A percentile compares a stretch with the other conserved stretches of the same genome.
phyloP scores from a whole-genome alignment of 2,329 filamentous ascomycete species.

The Botryosphaeria dothidea region DNA sequence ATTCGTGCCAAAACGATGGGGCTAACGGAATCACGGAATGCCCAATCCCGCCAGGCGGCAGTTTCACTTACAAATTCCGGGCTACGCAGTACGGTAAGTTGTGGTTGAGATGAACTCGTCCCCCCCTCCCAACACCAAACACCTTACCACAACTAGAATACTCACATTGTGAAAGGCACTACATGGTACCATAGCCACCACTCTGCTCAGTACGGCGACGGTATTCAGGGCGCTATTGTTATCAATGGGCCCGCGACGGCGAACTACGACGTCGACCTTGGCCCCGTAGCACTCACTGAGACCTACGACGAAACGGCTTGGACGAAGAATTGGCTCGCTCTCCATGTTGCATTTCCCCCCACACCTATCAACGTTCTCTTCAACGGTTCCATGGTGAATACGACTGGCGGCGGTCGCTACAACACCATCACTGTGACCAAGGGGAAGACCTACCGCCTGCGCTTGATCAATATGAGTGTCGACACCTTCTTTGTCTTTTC shows the following conservation, averaged over 20 bases:
- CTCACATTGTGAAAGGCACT: too few species aligned
- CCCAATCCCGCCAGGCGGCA: constrained; percentile 25
- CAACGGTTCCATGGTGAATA: constrained; percentile 57
- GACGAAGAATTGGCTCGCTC: constrained; percentile 25
- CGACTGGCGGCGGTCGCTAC: constrained; percentile 40
- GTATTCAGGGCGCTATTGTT: constrained; percentile 40
- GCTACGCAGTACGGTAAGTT: constrained; percentile 45
- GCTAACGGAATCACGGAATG: constrained; percentile 50
- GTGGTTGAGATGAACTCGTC: not conserved
- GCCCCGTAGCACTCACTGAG: constrained; percentile 42
- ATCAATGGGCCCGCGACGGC: constrained; percentile 40
- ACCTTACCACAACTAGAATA: too few species aligned
- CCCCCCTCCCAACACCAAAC: too few species aligned
- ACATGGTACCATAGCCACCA: constrained; percentile 36
- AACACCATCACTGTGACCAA: constrained; percentile 39
- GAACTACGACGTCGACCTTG: constrained; percentile 43
- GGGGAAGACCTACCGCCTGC: constrained; percentile 57
- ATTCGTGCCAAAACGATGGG: constrained; percentile 58
- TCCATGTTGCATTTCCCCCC: constrained; percentile 35
- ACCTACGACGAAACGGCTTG: constrained; percentile 32
- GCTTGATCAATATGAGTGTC: constrained; percentile 57
- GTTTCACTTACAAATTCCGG: constrained; percentile 56
- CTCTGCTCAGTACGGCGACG: constrained; percentile 36
- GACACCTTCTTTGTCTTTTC: constrained; percentile 35
- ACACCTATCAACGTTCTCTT: constrained; percentile 49